Percentiles rank a stretch among this genome's conserved stretches.
phyloP scores from a whole-genome alignment of 2,329 filamentous ascomycete species.

The Emmonsiellopsis sp. region DNA sequence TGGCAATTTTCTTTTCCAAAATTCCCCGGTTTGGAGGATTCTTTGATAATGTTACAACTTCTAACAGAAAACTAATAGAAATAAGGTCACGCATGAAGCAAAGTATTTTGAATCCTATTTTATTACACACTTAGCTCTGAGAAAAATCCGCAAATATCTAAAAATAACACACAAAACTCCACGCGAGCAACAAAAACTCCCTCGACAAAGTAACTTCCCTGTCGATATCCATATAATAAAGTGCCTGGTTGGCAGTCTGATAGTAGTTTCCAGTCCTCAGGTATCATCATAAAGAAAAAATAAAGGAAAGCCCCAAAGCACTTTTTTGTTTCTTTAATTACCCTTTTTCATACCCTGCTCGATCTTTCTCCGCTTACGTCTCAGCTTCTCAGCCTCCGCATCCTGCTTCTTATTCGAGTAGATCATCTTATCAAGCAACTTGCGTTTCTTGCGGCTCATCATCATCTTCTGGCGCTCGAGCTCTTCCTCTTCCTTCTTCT shows the following conservation, averaged over 20 bases:
- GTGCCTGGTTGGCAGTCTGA: neutral
- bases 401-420: constrained; percentile 93
- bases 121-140: neutral
- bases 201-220: constrained; percentile 9
- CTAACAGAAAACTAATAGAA: too few relatives aligned
- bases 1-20: too few relatives aligned
- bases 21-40: too few relatives aligned
- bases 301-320: neutral
- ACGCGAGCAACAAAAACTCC: neutral
- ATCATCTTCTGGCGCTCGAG: constrained; percentile 92
- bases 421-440: constrained; percentile 94
- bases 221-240: constrained; percentile 14
- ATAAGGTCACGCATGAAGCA: neutral
- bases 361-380: constrained; percentile 81
- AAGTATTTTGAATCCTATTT: neutral
- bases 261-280: neutral
- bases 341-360: constrained; percentile 46
- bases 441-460: constrained; percentile 95
- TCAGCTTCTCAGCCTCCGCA: constrained; percentile 75
- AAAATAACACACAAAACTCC: neutral
- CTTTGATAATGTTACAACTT: too few relatives aligned
- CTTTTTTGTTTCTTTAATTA: constrained; percentile 12
- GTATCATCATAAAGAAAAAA: neutral
- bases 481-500: constrained; percentile 68
- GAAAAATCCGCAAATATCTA: neutral